Percentiles rank a stretch among this genome's conserved stretches.
Conservation (phyloP, 2,329 filamentous ascomycete genomes). For the Phialocephala sp. region DNA sequence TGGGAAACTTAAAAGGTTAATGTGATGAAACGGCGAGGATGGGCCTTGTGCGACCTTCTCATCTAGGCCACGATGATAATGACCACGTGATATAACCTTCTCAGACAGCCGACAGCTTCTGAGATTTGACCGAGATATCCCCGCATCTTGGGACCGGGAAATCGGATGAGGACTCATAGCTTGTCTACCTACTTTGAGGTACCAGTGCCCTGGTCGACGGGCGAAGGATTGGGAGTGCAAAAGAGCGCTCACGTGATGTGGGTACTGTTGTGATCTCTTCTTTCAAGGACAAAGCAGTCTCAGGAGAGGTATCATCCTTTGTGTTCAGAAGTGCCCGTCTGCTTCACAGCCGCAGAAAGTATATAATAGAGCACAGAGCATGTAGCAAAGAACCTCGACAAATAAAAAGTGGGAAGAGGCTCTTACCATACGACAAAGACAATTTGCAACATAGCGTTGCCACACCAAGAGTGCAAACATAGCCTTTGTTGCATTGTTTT, state of each 20-base stretch:
- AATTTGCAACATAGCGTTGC: too few species aligned
- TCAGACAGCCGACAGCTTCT: background rate
- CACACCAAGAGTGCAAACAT: too few species aligned
- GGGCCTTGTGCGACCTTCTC: background rate
- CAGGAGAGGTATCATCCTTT: too few species aligned
- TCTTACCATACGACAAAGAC: too few species aligned
- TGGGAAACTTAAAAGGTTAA: slow-evolving; percentile 1
- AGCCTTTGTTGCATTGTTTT: too few species aligned
- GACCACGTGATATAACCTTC: background rate
- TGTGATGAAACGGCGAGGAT: slow-evolving; percentile 6
- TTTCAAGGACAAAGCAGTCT: background rate
- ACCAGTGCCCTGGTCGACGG: slow-evolving; percentile 6
- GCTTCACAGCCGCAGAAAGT: too few species aligned
- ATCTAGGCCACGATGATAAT: background rate
- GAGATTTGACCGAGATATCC: background rate
- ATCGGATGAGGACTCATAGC: background rate
- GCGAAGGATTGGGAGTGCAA: background rate
- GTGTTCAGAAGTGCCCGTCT: too few species aligned
- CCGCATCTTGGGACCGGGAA: background rate
- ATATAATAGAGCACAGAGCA: too few species aligned
- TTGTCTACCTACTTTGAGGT: slow-evolving; percentile 3
- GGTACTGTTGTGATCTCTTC: background rate
- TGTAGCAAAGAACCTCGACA: too few species aligned
- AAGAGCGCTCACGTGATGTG: background rate
- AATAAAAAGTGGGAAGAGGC: too few species aligned